A percentile compares a stretch with the other conserved stretches of the same genome.
Evolutionary conservation across 371 early-diverging fungal genomes (phyloP).

Genomic region (Phascolomyces articulosus): DNA sequence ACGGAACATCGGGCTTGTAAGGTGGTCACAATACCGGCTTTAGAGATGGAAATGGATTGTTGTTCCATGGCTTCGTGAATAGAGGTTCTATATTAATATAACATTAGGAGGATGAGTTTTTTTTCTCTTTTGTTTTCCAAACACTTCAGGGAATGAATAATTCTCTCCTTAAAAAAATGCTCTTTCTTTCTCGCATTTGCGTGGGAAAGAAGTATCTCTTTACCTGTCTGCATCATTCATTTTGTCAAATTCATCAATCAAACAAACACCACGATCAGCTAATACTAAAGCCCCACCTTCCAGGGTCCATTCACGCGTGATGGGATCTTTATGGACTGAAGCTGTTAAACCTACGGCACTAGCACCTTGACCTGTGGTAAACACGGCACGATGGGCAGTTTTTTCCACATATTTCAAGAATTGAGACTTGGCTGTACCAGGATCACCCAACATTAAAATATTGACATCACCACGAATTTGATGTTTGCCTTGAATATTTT

Average conservation of each 20-base stretch:
- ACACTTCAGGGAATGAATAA: background rate
- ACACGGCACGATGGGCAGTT: conserved; percentile 96
- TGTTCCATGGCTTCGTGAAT: conserved; percentile 98
- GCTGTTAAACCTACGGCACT: conserved; percentile 99
- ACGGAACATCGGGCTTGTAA: conserved; percentile 92
- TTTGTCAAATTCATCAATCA: conserved; percentile 96
- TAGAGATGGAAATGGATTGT: conserved; percentile 90
- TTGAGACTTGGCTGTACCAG: conserved; percentile 99
- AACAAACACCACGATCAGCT: conserved; percentile 92
- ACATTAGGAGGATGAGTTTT: no score
- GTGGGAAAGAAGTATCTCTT: background rate
- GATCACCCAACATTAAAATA: conserved; percentile 98
- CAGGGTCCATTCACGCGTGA: conserved; percentile 98
- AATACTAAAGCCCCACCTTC: conserved; percentile 99
- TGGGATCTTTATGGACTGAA: conserved; percentile 95
- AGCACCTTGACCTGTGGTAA: conserved; percentile 99
- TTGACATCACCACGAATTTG: conserved; percentile 99
- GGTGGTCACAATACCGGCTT: conserved; percentile 94
- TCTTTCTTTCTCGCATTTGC: no score
- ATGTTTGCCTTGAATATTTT: conserved; percentile 93
- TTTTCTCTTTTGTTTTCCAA: background rate
- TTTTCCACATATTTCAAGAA: conserved; percentile 98
- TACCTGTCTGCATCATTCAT: conserved; percentile 89
- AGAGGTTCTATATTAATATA: conserved; percentile 62
- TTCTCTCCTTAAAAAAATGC: no score